These are phyloP conservation scores for Penicillium sp. DNA, from an alignment of 2,329 filamentous ascomycete species.

Conservation along the genomic window DNA sequence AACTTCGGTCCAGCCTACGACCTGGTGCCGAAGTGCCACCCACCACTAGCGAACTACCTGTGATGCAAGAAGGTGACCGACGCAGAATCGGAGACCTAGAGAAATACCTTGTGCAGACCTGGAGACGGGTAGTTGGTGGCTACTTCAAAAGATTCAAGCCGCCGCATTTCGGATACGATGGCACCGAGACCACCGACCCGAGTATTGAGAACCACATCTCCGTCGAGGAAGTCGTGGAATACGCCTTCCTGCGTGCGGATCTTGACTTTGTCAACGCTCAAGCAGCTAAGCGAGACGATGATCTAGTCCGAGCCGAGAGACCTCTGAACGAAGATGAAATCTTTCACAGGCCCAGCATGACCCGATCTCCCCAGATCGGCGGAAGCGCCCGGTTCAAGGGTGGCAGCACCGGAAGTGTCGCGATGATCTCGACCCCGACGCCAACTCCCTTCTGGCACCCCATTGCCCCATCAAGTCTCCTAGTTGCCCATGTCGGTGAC, in stretches of 20 bases:
- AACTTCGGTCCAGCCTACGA: conserved; percentile 71
- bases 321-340: conserved; percentile 85
- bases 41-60: conserved; percentile 40
- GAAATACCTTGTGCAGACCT: conserved; percentile 67
- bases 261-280: conserved; percentile 92
- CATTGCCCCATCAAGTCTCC: conserved; percentile 73
- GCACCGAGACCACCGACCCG: conserved; percentile 16
- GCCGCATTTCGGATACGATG: conserved; percentile 63
- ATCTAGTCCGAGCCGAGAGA: conserved; percentile 67
- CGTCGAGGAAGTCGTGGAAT: conserved; percentile 65
- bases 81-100: conserved; percentile 67
- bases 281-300: conserved; percentile 73
- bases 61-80: conserved; percentile 55
- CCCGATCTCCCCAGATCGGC: conserved; percentile 58
- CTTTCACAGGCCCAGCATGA: conserved; percentile 61
- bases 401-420: conserved; percentile 87
- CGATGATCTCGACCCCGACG: conserved; percentile 86
- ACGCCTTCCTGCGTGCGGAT: conserved; percentile 90
- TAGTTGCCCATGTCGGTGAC: conserved; percentile 90
- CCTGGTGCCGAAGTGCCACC: conserved; percentile 26
- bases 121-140: conserved; percentile 82
- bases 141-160: conserved; percentile 93
- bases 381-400: conserved; percentile 80
- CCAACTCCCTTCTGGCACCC: conserved; percentile 95
- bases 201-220: conserved; percentile 38